Evolutionary conservation across 495 filamentous ascomycete genomes (phyloP).

Genomic region (Penicillium mononematosum): DNA sequence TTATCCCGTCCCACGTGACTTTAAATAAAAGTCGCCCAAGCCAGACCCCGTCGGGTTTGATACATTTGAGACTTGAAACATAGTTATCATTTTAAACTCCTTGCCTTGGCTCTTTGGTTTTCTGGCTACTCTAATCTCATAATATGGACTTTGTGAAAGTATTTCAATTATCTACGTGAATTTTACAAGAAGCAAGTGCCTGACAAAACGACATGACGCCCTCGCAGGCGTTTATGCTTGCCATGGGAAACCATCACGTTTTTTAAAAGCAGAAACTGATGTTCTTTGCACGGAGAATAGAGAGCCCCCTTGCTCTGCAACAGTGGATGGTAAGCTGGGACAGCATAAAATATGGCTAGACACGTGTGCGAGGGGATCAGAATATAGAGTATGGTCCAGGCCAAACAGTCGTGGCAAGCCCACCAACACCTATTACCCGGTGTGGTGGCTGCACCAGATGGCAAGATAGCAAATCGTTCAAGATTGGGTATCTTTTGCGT

Average conservation of each 20-base stretch:
- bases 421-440: no score
- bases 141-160: not conserved
- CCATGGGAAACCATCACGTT: not conserved
- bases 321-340: conserved; percentile 10
- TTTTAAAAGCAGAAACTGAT: conserved; percentile 2
- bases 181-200: not conserved
- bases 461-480: no score
- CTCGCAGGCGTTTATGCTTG: not conserved
- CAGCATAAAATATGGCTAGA: conserved; percentile 4
- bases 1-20: conserved; percentile 4
- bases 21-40: not conserved
- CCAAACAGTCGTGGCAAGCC: no score
- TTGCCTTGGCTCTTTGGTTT: not conserved
- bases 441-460: no score
- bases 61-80: not conserved
- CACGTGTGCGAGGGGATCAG: conserved; percentile 8
- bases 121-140: not conserved
- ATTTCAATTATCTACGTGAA: not conserved
- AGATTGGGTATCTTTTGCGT: no score
- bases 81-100: not conserved
- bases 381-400: conserved; percentile 10
- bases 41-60: not conserved
- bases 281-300: conserved; percentile 9
- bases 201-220: not conserved
- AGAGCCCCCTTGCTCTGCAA: not conserved